Conservation (phyloP, 345 rosid genomes). For the Mangifera indica region DNA sequence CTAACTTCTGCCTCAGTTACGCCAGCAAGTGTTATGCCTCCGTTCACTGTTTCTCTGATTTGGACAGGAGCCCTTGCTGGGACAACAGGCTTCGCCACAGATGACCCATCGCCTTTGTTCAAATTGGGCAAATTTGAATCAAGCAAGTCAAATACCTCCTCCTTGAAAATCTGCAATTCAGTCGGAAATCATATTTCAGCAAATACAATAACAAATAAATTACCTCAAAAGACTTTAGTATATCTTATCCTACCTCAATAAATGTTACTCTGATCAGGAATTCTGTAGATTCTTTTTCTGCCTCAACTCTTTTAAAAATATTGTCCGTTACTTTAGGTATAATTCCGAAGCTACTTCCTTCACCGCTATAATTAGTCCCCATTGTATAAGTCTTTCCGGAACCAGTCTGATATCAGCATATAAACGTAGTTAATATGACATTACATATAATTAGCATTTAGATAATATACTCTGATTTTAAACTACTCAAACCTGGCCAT, state of each 20-base stretch:
- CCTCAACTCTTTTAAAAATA: conserved; percentile 58
- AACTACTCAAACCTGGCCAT: conserved; percentile 74
- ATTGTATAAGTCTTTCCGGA: conserved; percentile 94
- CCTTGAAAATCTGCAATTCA: conserved; percentile 75
- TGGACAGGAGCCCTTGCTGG: conserved; percentile 78
- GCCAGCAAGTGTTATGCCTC: conserved; percentile 95
- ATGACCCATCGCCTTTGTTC: conserved; percentile 47
- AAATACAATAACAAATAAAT: not conserved
- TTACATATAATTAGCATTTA: not conserved
- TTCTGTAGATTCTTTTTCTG: conserved; percentile 47
- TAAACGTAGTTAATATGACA: not conserved
- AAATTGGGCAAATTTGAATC: conserved; percentile 50
- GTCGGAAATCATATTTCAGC: conserved; percentile 1
- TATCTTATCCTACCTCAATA: conserved; percentile 62
- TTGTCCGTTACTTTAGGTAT: conserved; percentile 87
- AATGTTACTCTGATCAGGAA: conserved; percentile 84
- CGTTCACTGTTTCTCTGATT: conserved; percentile 82
- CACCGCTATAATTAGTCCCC: conserved; percentile 87
- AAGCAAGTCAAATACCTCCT: conserved; percentile 90
- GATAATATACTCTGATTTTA: not conserved
- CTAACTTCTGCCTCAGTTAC: conserved; percentile 90
- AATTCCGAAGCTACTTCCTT: conserved; percentile 54
- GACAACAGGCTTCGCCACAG: conserved; percentile 38
- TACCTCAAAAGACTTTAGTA: too few species aligned
- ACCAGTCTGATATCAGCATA: conserved; percentile 57